Evolutionary conservation across 441 rosid species (phyloP).

Genomic region (Dalechampia spathulata): DNA sequence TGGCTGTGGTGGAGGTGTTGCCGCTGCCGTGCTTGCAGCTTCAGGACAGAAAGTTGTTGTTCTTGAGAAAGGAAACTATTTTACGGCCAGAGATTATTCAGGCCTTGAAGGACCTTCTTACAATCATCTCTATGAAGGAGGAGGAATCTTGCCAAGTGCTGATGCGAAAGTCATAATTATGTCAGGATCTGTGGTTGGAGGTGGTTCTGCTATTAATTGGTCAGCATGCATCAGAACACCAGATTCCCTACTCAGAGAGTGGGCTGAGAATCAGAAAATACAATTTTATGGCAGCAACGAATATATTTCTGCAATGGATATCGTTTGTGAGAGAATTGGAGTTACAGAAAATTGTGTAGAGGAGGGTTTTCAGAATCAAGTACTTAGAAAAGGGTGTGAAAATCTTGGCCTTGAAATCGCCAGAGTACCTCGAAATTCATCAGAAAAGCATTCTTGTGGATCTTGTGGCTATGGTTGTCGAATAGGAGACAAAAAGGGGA

Average conservation of each 20-base stretch:
- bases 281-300: slow-evolving; percentile 41
- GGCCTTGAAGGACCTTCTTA: slow-evolving; percentile 59
- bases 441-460: slow-evolving; percentile 63
- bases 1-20: slow-evolving; percentile 83
- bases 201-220: slow-evolving; percentile 80
- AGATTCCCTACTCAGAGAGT: slow-evolving; percentile 38
- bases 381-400: slow-evolving; percentile 64
- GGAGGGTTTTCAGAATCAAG: slow-evolving; percentile 63
- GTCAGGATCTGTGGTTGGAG: slow-evolving; percentile 73
- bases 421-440: slow-evolving; percentile 42
- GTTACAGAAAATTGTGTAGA: slow-evolving; percentile 39
- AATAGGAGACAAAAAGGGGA: slow-evolving; percentile 59
- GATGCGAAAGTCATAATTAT: slow-evolving; percentile 40
- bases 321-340: slow-evolving; percentile 47
- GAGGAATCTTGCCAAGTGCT: slow-evolving; percentile 35
- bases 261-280: slow-evolving; percentile 48
- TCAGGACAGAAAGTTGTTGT: slow-evolving; percentile 59
- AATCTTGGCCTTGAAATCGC: slow-evolving; percentile 49
- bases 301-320: slow-evolving; percentile 52
- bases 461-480: slow-evolving; percentile 60
- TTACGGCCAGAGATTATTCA: slow-evolving; percentile 43
- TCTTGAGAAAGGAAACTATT: slow-evolving; percentile 74
- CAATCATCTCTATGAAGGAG: slow-evolving; percentile 43
- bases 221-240: slow-evolving; percentile 64
- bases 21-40: slow-evolving; percentile 61